A percentile compares a stretch with the other conserved stretches of the same genome.
phyloP scores from a whole-genome alignment of 2,329 filamentous ascomycete species.

The Epichloe baconii region DNA sequence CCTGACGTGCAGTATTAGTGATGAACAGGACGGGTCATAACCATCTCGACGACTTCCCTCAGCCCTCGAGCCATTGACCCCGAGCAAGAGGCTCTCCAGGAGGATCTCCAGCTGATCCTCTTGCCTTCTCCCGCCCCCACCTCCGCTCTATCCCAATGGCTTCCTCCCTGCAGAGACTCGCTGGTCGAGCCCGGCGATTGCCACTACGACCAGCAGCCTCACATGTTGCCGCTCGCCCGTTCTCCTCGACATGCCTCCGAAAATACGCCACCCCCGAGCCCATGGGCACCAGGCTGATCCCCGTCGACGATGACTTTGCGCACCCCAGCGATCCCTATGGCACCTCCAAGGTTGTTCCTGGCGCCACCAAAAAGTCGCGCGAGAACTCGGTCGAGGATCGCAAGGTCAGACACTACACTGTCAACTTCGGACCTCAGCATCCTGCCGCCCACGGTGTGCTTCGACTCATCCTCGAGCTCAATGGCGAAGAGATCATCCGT shows the following conservation, averaged over 20 bases:
- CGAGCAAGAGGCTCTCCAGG: constrained; percentile 22
- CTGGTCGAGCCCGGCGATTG: constrained; percentile 56
- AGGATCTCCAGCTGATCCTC: constrained; percentile 16
- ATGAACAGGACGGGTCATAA: constrained; percentile 1
- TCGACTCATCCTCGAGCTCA: constrained; percentile 92
- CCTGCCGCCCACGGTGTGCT: constrained; percentile 96
- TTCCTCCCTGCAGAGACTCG: constrained; percentile 54
- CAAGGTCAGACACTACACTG: constrained; percentile 97
- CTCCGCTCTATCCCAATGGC: constrained; percentile 40
- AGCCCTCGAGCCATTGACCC: constrained; percentile 21
- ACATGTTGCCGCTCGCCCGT: constrained; percentile 36
- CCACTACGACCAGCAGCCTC: constrained; percentile 35
- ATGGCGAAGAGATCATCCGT: constrained; percentile 93
- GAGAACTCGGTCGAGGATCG: constrained; percentile 44
- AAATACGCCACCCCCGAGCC: constrained; percentile 44
- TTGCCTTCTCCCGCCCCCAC: constrained; percentile 17
- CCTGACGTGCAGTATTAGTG: constrained; percentile 9
- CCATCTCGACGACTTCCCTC: constrained; percentile 10
- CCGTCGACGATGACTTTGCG: constrained; percentile 51
- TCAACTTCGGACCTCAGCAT: constrained; percentile 99
- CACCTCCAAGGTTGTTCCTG: constrained; percentile 27
- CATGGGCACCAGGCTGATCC: constrained; percentile 47
- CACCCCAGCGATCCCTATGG: constrained; percentile 37
- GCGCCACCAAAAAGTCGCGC: constrained; percentile 30
- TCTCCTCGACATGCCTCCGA: constrained; percentile 53